phyloP scores from a whole-genome alignment of 2,329 filamentous ascomycete genomes.

The Alternaria triticimaculans region DNA sequence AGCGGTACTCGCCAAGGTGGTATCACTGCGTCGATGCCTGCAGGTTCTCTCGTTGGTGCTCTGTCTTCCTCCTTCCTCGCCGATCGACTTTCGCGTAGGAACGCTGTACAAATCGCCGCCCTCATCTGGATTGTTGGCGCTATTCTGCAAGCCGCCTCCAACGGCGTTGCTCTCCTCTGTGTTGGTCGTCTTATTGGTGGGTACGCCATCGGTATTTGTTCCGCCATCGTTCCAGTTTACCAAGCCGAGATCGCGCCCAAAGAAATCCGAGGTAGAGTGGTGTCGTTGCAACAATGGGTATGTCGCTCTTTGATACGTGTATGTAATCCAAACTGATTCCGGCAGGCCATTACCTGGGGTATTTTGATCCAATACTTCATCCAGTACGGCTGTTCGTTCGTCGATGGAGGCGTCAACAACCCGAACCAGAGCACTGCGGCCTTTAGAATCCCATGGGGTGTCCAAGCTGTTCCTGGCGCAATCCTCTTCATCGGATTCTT shows the following conservation, averaged over 20 bases:
- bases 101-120: conserved; percentile 53
- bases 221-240: conserved; percentile 91
- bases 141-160: conserved; percentile 48
- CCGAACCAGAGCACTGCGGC: conserved; percentile 53
- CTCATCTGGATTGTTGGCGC: conserved; percentile 57
- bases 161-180: conserved; percentile 53
- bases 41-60: conserved; percentile 57
- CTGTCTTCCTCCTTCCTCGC: conserved; percentile 56
- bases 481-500: conserved; percentile 50
- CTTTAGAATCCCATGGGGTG: conserved; percentile 53
- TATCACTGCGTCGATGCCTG: conserved; percentile 58
- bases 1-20: conserved; percentile 47
- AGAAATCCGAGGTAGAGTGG: conserved; percentile 61
- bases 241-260: conserved; percentile 78
- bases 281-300: conserved; percentile 60
- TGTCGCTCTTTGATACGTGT: neutral
- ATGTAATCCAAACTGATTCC: neutral
- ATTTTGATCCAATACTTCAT: conserved; percentile 69
- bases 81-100: conserved; percentile 53
- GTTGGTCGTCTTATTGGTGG: conserved; percentile 76
- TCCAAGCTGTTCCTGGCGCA: conserved; percentile 51
- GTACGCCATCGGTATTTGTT: conserved; percentile 84
- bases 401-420: conserved; percentile 53
- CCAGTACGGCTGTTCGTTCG: conserved; percentile 67
- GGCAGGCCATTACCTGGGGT: conserved; percentile 68